These are phyloP conservation scores for Tetrapisispora pingtungensis DNA, from an alignment of 805 yeast genomes.

Conservation along the genomic window DNA sequence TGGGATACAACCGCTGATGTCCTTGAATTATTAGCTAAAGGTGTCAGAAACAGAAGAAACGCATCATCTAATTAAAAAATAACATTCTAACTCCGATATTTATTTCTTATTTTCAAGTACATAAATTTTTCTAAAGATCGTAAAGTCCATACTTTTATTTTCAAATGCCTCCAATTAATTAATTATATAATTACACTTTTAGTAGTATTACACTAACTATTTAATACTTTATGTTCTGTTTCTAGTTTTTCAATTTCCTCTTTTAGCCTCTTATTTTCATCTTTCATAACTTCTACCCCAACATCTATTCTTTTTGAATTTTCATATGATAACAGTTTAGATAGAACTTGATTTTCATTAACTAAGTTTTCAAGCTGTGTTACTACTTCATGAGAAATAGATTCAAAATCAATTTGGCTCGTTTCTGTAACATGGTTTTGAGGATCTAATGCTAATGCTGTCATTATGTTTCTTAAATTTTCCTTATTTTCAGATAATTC, in stretches of 20 bases:
- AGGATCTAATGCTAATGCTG: slow-evolving; percentile 47
- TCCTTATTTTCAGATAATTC: slow-evolving; percentile 54
- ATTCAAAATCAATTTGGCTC: slow-evolving; percentile 64
- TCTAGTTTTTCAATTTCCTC: slow-evolving; percentile 6
- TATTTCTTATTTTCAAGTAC: neutral
- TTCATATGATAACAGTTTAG: slow-evolving; percentile 62
- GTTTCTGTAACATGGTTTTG: slow-evolving; percentile 35
- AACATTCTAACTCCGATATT: neutral
- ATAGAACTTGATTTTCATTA: slow-evolving; percentile 59
- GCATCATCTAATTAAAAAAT: slow-evolving; percentile 19
- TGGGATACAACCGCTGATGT: slow-evolving; percentile 83
- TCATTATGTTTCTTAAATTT: slow-evolving; percentile 51
- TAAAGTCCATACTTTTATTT: neutral
- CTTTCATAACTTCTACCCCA: slow-evolving; percentile 50
- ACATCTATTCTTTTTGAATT: slow-evolving; percentile 60
- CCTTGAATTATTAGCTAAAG: slow-evolving; percentile 67
- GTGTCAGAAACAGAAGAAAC: slow-evolving; percentile 74
- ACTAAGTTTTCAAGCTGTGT: slow-evolving; percentile 49
- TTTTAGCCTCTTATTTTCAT: slow-evolving; percentile 40
- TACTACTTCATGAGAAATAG: slow-evolving; percentile 61
- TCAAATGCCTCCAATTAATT: neutral
- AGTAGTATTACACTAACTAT: too few relatives aligned
- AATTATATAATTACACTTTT: too few relatives aligned
- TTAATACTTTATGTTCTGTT: neutral
- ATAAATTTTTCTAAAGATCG: neutral